Conservation (phyloP, 179 eudicot genomes). For the Nepenthes alata region DNA sequence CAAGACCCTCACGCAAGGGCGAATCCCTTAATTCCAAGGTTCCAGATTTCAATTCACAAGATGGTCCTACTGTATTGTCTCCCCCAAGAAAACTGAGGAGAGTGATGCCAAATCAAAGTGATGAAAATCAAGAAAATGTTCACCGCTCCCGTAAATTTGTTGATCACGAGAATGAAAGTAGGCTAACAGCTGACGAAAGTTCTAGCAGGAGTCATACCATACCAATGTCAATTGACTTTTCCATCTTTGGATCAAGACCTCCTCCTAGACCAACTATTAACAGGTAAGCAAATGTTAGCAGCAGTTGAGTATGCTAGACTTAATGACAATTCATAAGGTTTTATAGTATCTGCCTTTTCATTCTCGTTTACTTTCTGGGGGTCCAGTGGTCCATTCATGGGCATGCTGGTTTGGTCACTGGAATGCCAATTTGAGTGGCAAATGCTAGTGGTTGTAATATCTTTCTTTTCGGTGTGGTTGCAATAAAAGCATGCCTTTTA, state of each 20-base stretch:
- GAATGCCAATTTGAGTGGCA: too few species aligned
- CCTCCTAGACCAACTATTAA: conserved; percentile 86
- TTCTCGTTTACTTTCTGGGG: neutral
- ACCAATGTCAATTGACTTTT: conserved; percentile 88
- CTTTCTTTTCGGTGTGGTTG: too few species aligned
- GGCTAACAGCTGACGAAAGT: conserved; percentile 37
- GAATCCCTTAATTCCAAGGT: conserved; percentile 39
- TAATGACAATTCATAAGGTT: conserved; percentile 1
- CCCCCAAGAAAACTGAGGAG: conserved; percentile 89
- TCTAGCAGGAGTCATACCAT: conserved; percentile 38
- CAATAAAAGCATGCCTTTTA: too few species aligned
- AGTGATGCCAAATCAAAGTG: conserved; percentile 61
- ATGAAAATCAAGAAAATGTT: conserved; percentile 50
- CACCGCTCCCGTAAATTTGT: conserved; percentile 40
- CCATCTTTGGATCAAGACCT: conserved; percentile 62
- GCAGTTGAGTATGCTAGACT: conserved; percentile 3
- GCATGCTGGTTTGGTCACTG: too few species aligned
- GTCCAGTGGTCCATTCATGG: neutral
- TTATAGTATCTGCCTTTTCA: neutral
- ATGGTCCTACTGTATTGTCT: conserved; percentile 90
- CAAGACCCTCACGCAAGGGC: conserved; percentile 72
- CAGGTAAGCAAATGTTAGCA: conserved; percentile 37
- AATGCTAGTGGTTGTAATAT: too few species aligned
- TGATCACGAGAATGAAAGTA: conserved; percentile 38
- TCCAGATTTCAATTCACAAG: conserved; percentile 44